Base-by-base conservation (phyloP, 768 basidiomycete species). In the Tricholoma terreum region DNA sequence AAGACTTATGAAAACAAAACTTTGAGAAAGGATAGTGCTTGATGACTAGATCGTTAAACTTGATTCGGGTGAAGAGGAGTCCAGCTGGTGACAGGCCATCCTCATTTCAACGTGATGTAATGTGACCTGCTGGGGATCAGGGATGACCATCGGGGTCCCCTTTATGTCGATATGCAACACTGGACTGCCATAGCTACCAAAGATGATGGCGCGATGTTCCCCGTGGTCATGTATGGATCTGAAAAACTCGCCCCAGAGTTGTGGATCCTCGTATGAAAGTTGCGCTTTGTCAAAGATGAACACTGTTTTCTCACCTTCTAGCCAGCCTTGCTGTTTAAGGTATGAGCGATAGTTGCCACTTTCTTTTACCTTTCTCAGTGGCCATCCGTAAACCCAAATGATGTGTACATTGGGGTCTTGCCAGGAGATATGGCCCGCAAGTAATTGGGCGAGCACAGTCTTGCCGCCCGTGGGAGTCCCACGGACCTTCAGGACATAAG, bases 231-330 rank as follows among this genome's bases (percentile, higher is more conserved):
- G 46, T 14, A 52, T 31, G 21, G 21, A 17, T 53, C 40, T 58
- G 49, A 52, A 58, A 35, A 59, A 59, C 7, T 48, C 24, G 6
- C 38, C 35, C 58, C 58, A 61, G 30, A 61, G 55, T 12, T 36
- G 7, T 30, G n/a, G 33, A 30, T 59, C 60, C 10, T 35, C 34
- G 34, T 35, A 35, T 14, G 34, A 5, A 4, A 10, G 4, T 10
- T 27, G 24, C 24, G 24, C 24, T 3, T 27, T 6, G 6, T 27
- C 24, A 27, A 27, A 27, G 2, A 27, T 35, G 8, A 35, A 35
- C 3, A 35, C 34, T 7, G 34, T 35, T 10, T 4, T 35, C 3
- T 35, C 9, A 10, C 34, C 12, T 35, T 35, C 34, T 10, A 35
- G 3, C 34, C 34, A 35, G 34, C 9, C 34, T 14, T 35, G 3